Base-by-base conservation (phyloP, 1,139 yeast genomes). In the Blastobotrys apis region DNA sequence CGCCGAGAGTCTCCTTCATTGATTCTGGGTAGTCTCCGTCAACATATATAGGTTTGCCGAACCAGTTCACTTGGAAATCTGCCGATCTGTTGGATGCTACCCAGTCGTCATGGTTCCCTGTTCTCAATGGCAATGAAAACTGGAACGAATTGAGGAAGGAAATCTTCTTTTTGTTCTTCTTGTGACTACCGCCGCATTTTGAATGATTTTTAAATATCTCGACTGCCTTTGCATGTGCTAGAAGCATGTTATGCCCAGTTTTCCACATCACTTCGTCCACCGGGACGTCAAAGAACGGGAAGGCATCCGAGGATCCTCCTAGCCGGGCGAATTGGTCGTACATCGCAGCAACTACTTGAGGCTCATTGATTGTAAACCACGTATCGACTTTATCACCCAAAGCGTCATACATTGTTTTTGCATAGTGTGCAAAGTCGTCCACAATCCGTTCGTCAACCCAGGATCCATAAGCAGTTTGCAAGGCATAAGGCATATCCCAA, bases 301-400 rank as follows among this genome's bases (percentile, higher is more conserved):
- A 9, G 13, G 21, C 8, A 5, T 12, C 17, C 5, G 6, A 13
- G 20, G 13, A 32, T 17, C 8, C 35, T 5, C 8, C 13, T 16
- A 13, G 25, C n/a, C 8, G 32, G 13, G n/a, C 25, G 9, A 33
- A 9, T 8, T 9, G 20, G 5, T 32, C 21, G 20, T 32, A 9
- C 21, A 9, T 5, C 39, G 38, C 5, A 6, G 56, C 47, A 43
- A 53, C 53, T 3, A 58, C 50, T 31, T 56, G 54, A 5, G 71
- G 72, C 44, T 67, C 70, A 47, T 67, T 67, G 47, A 64, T 49
- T 2, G 68, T 62, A 42, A 67, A 50, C 62, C 66, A 67, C 15
- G 58, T 39, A 12, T 63, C 61, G 17, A 66, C 71, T 44, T 66
- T 58, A 36, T 65, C 66, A 12, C 65, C 66, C 43, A 55, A 58